phyloP scores from a whole-genome alignment of 768 basidiomycete genomes.

The Amanita rimosa region DNA sequence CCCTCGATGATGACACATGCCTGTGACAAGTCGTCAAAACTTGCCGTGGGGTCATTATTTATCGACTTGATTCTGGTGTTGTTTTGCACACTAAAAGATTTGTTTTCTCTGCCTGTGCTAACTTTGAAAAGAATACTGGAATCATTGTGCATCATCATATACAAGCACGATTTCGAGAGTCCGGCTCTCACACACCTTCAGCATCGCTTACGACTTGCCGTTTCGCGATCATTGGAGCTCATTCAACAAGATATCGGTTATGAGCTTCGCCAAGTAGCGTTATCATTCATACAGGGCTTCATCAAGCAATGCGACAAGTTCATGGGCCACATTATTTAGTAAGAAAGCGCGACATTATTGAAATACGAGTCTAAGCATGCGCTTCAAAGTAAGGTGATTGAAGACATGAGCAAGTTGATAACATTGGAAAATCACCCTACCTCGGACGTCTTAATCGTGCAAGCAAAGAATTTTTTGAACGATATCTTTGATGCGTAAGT shows the following conservation, averaged over 20 bases:
- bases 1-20: slow-evolving; percentile 27
- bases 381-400: background rate
- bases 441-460: slow-evolving; percentile 48
- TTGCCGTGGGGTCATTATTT: slow-evolving; percentile 52
- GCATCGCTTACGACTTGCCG: slow-evolving; percentile 36
- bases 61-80: slow-evolving; percentile 48
- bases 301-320: slow-evolving; percentile 48
- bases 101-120: slow-evolving; percentile 39
- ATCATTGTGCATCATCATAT: slow-evolving; percentile 49
- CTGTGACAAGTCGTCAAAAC: slow-evolving; percentile 27
- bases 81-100: slow-evolving; percentile 32
- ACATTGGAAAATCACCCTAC: slow-evolving; percentile 32
- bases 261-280: slow-evolving; percentile 53
- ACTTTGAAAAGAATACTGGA: slow-evolving; percentile 54
- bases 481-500: slow-evolving; percentile 35
- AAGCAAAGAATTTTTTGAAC: slow-evolving; percentile 46
- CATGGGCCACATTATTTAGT: slow-evolving; percentile 45
- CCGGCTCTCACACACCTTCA: slow-evolving; percentile 42
- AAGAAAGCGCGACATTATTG: slow-evolving; percentile 11
- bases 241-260: slow-evolving; percentile 45
- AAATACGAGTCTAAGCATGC: background rate
- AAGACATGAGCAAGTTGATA: slow-evolving; percentile 31
- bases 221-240: slow-evolving; percentile 38
- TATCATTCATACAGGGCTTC: slow-evolving; percentile 52
- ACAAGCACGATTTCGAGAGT: slow-evolving; percentile 66